Evolutionary conservation across 805 yeast genomes (phyloP).

Genomic region (Lipomyces japonicus): DNA sequence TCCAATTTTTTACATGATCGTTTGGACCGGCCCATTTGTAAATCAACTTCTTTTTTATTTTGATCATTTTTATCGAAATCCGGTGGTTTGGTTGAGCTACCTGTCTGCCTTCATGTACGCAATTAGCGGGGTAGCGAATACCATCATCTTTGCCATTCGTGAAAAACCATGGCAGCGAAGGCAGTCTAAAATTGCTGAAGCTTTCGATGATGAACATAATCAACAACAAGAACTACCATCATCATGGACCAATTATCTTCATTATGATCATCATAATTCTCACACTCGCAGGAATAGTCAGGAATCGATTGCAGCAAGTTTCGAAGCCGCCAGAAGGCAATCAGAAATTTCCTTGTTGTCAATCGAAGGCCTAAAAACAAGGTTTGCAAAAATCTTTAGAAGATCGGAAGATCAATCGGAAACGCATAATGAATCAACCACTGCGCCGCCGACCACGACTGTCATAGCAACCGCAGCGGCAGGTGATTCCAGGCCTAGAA

Average conservation of each 20-base stretch:
- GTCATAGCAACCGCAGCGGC: too few relatives aligned
- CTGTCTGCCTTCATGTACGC: constrained; percentile 77
- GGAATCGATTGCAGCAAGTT: neutral
- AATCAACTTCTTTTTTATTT: constrained; percentile 56
- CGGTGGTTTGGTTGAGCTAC: constrained; percentile 60
- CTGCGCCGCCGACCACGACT: too few relatives aligned
- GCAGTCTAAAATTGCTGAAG: neutral
- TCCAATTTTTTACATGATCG: constrained; percentile 72
- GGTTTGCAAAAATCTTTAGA: neutral
- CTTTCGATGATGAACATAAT: neutral
- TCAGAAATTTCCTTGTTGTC: neutral
- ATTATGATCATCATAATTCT: too few relatives aligned
- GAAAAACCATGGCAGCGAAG: constrained; percentile 66
- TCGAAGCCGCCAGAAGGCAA: neutral
- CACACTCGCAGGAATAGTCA: too few relatives aligned
- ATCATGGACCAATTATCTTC: too few relatives aligned
- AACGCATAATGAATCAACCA: too few relatives aligned
- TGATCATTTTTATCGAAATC: constrained; percentile 47
- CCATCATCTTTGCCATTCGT: constrained; percentile 67
- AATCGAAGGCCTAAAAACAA: neutral
- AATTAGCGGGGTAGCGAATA: constrained; percentile 72
- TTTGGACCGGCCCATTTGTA: constrained; percentile 80
- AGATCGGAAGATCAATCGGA: too few relatives aligned
- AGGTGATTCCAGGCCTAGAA: too few relatives aligned
- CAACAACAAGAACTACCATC: too few relatives aligned